Conservation (phyloP, 179 eudicot genomes). For the Corrigiola litoralis region DNA sequence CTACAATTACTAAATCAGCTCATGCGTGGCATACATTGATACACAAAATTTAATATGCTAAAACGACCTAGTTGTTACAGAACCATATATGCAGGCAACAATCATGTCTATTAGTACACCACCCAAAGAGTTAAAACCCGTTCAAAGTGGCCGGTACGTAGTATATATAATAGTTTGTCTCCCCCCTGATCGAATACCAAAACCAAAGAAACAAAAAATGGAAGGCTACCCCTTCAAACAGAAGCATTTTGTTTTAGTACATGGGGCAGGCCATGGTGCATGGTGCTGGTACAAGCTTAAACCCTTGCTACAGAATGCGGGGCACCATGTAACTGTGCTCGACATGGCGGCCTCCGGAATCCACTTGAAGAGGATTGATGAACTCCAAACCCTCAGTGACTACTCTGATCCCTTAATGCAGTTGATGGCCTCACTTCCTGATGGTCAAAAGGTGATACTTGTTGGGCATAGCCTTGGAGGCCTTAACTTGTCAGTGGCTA, state of each 20-base stretch:
- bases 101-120: too few species aligned
- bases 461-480: constrained; percentile 65
- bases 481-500: constrained; percentile 28
- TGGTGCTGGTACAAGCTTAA: constrained; percentile 38
- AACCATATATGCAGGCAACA: too few species aligned
- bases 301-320: constrained; percentile 17
- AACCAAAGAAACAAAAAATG: neutral
- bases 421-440: constrained; percentile 26
- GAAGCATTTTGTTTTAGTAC: constrained; percentile 31
- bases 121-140: too few species aligned
- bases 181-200: too few species aligned
- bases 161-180: too few species aligned
- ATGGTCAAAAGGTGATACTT: constrained; percentile 41
- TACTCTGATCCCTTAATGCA: constrained; percentile 41
- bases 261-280: constrained; percentile 32
- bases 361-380: constrained; percentile 21
- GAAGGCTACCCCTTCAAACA: neutral
- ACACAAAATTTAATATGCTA: too few species aligned
- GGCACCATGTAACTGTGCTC: constrained; percentile 25
- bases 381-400: constrained; percentile 29
- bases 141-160: too few species aligned
- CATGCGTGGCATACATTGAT: too few species aligned
- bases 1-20: too few species aligned
- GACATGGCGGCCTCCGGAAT: constrained; percentile 41
- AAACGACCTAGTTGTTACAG: too few species aligned